Percentiles rank a stretch among this genome's conserved stretches.
These are phyloP conservation scores for bread wheat (Triticum aestivum) DNA, from an alignment of 176 grass and related monocot genomes.

Conservation along the genomic window DNA sequence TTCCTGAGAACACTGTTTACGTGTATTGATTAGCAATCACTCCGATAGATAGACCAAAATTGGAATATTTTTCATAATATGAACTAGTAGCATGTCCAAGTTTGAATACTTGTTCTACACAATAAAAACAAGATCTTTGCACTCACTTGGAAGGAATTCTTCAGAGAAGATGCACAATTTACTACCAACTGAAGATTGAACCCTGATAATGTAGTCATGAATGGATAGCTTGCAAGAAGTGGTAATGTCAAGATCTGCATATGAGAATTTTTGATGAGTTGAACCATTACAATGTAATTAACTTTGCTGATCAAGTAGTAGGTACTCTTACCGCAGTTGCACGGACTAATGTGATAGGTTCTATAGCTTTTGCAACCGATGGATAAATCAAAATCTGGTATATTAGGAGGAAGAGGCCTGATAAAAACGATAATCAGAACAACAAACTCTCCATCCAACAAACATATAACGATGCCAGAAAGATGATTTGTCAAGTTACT, in stretches of 20 bases:
- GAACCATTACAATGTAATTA: not conserved
- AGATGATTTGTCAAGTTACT: not conserved
- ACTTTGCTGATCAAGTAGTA: not conserved
- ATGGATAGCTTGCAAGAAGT: slow-evolving; percentile 73
- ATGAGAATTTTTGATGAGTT: slow-evolving; percentile 27
- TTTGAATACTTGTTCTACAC: not conserved
- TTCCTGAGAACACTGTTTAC: slow-evolving; percentile 2
- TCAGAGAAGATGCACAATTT: slow-evolving; percentile 75
- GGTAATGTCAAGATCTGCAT: slow-evolving; percentile 70
- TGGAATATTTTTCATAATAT: not conserved
- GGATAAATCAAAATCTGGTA: slow-evolving; percentile 86
- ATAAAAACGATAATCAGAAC: slow-evolving; percentile 25
- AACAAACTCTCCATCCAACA: slow-evolving; percentile 11
- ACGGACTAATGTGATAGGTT: slow-evolving; percentile 58
- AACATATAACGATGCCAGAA: not conserved
- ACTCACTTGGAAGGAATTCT: slow-evolving; percentile 68
- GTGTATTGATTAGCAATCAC: not conserved
- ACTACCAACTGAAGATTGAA: slow-evolving; percentile 49
- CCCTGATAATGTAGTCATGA: slow-evolving; percentile 69
- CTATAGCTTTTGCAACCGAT: slow-evolving; percentile 51
- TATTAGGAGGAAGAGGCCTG: slow-evolving; percentile 62
- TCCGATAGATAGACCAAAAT: not conserved
- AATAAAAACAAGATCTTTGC: not conserved
- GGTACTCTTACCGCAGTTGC: slow-evolving; percentile 51
- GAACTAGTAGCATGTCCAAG: not conserved